Conservation (phyloP, 352 stramenopile genomes). For the Phytophthora constricta region DNA sequence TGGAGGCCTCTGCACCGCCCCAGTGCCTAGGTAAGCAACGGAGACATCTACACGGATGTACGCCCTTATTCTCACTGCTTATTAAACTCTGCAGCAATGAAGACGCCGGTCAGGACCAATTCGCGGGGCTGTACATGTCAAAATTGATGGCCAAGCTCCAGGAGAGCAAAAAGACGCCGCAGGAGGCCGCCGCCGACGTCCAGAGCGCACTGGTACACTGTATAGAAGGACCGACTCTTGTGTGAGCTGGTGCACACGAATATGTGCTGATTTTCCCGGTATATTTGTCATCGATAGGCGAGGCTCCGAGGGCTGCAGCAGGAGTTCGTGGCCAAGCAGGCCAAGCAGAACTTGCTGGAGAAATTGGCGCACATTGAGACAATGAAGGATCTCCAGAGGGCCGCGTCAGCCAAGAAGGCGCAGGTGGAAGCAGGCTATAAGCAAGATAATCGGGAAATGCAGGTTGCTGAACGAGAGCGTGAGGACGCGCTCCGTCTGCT, state of each 20-base stretch:
- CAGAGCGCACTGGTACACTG: slow-evolving; percentile 36
- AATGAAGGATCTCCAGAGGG: slow-evolving; percentile 46
- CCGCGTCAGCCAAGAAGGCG: slow-evolving; percentile 25
- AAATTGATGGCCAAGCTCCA: slow-evolving; percentile 41
- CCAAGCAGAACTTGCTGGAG: slow-evolving; percentile 77
- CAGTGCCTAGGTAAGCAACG: too few species aligned
- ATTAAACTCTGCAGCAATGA: slow-evolving; percentile 2
- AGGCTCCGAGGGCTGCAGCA: slow-evolving; percentile 54
- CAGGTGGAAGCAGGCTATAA: slow-evolving; percentile 40
- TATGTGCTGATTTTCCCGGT: neutral
- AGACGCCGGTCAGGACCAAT: slow-evolving; percentile 31
- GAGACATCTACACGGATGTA: neutral
- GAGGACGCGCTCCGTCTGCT: slow-evolving; percentile 45
- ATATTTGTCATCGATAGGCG: slow-evolving; percentile 30
- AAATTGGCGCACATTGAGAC: slow-evolving; percentile 70
- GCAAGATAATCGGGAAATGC: slow-evolving; percentile 52
- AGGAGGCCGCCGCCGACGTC: slow-evolving; percentile 28
- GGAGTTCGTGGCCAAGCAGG: slow-evolving; percentile 66
- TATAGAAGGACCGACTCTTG: neutral
- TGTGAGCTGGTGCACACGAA: too few species aligned
- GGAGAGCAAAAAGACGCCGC: slow-evolving; percentile 31
- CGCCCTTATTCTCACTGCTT: too few species aligned
- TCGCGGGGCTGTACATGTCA: slow-evolving; percentile 55
- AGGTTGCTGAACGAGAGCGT: slow-evolving; percentile 53
- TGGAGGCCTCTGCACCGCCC: neutral